Conservation (phyloP, 2,329 filamentous ascomycete genomes). For the Fonsecaea nubica region DNA sequence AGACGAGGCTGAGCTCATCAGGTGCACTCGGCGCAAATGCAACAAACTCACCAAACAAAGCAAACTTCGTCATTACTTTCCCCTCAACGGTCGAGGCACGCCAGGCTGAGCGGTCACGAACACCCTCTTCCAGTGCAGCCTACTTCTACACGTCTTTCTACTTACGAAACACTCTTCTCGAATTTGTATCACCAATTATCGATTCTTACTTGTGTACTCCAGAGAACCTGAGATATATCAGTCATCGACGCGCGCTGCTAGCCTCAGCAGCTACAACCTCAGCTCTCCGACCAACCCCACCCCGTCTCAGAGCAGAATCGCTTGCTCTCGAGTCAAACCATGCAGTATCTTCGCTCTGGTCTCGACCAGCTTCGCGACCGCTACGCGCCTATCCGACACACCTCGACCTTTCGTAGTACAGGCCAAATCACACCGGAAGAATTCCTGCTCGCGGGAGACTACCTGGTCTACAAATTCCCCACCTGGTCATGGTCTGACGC, state of each 20-base stretch:
- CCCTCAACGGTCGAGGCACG: slow-evolving; percentile 1
- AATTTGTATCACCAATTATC: background rate
- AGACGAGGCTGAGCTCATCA: slow-evolving; percentile 6
- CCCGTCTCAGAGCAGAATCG: background rate
- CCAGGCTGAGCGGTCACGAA: slow-evolving; percentile 3
- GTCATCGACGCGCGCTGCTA: background rate
- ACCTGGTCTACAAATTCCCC: slow-evolving; percentile 98
- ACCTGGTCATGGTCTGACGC: slow-evolving; percentile 97
- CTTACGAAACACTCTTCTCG: slow-evolving; percentile 4
- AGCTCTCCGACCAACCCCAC: background rate
- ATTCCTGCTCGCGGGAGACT: slow-evolving; percentile 94
- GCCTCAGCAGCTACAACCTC: background rate
- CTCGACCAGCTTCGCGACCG: slow-evolving; percentile 91
- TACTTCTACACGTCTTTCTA: background rate
- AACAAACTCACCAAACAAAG: slow-evolving; percentile 13
- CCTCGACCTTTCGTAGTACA: slow-evolving; percentile 89
- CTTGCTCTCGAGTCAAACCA: slow-evolving; percentile 48
- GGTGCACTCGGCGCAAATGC: background rate
- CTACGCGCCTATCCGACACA: slow-evolving; percentile 86
- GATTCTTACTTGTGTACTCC: background rate
- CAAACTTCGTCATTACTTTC: slow-evolving; percentile 7
- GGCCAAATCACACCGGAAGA: slow-evolving; percentile 97
- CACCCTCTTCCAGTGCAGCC: slow-evolving; percentile 19
- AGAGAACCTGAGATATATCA: background rate
- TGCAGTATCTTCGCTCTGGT: slow-evolving; percentile 92